Base-by-base conservation (phyloP, 2,329 filamentous ascomycete species). In the Verticillium nonalfalfae region DNA sequence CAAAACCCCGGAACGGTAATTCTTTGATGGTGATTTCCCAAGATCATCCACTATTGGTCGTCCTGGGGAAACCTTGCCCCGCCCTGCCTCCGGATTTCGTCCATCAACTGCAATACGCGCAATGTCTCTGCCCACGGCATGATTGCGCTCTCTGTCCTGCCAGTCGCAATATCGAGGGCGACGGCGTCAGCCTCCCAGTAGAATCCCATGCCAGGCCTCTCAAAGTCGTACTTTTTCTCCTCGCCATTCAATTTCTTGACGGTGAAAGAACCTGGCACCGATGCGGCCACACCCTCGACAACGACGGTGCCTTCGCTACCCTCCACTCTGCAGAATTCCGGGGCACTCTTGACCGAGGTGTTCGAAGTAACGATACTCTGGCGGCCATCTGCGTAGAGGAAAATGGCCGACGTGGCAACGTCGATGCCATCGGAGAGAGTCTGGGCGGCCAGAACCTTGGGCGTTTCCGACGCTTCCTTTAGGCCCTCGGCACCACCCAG, bases 61-160 rank as follows among this genome's bases (percentile, higher is more conserved):
- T 74, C 71, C 33, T 71, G 68, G 1, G 72, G 72, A 55, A 71
- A 74, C 26, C 56, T 64, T 0, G 70, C 66, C 0, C 70, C 72
- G 0, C 71, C 72, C n/a, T 74, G 72, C 9, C 65, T 66, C 40
- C 79, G 68, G 9, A 80, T 72, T 61, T 79, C 75, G 62, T 83
- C 80, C 74, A 82, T 72, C 18, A 81, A 72, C 60, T 76, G 74
- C 72, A 82, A 70, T 0, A 81, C 72, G 0, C 75, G 71, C 11
- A 82, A 60, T 0, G 79, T 81, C 68, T 81, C 79, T 0, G 70
- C 66, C 75, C 75, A 79, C 0, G 79, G 78, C 74, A 82, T 78
- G 3, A 75, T 69, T 0, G 67, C 67, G 59, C 73, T 79, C 64
- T 81, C 69, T 6, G 67, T 69, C 57, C 66, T 72, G 0, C 75